Evolutionary conservation across 2,329 filamentous ascomycete genomes (phyloP).

Genomic region (Talaromyces rugulosus): DNA sequence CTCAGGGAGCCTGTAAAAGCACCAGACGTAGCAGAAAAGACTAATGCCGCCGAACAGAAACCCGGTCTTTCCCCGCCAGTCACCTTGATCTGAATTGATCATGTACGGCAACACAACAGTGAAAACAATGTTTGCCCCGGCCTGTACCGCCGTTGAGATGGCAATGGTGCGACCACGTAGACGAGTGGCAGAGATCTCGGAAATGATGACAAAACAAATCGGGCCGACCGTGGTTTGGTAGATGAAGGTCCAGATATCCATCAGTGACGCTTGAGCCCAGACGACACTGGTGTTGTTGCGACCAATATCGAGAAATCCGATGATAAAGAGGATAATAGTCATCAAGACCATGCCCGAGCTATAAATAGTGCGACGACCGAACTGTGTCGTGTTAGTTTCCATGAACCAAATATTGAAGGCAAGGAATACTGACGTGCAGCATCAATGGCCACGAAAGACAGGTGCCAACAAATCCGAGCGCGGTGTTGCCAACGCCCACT

Average conservation of each 20-base stretch:
- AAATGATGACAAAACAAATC: conserved; percentile 19
- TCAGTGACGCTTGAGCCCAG: conserved; percentile 31
- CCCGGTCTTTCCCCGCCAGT: conserved; percentile 26
- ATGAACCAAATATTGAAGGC: conserved; percentile 27
- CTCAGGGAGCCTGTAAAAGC: conserved; percentile 35
- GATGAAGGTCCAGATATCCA: conserved; percentile 34
- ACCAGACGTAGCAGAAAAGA: conserved; percentile 28
- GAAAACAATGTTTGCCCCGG: conserved; percentile 11
- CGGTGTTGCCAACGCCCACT: conserved; percentile 29
- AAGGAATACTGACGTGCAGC: conserved; percentile 31
- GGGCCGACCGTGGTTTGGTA: conserved; percentile 37
- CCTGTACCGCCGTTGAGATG: conserved; percentile 13
- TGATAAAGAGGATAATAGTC: conserved; percentile 37
- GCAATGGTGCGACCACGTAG: conserved; percentile 14
- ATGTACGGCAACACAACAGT: conserved; percentile 13
- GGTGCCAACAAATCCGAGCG: conserved; percentile 36
- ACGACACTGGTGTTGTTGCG: conserved; percentile 25
- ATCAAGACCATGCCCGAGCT: conserved; percentile 37
- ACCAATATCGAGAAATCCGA: conserved; percentile 37
- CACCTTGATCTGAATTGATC: conserved; percentile 21
- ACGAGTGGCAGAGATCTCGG: conserved; percentile 14
- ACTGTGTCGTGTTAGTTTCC: conserved; percentile 33
- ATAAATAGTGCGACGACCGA: conserved; percentile 41
- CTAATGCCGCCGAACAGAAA: conserved; percentile 24
- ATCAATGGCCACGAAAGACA: conserved; percentile 38